Base-by-base conservation (phyloP, 768 basidiomycete genomes). In the Boletus rufocinnamomeus region DNA sequence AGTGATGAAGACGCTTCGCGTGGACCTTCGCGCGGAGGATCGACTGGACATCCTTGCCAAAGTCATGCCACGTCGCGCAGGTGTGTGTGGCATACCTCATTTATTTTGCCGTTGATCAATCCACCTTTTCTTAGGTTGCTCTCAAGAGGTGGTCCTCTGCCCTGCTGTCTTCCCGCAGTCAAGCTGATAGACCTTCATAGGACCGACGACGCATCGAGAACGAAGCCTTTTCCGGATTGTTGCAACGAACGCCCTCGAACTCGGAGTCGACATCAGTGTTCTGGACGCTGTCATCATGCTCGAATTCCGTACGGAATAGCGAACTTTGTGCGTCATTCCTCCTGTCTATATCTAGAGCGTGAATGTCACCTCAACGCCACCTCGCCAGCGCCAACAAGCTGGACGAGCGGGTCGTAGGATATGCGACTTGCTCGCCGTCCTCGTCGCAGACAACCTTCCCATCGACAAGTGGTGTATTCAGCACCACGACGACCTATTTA, bases 251-350 rank as follows among this genome's bases (percentile, higher is more conserved):
- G n/a, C n/a, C 93, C 93, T 0, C 80, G 95, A 95, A 71, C 83
- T 96, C 8, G 93, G 93, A 16, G 88, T 94, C n/a, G 92, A 95
- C 65, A 94, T 95, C 38, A n/a, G n/a, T n/a, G n/a, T n/a, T n/a
- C n/a, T n/a, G n/a, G n/a, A n/a, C n/a, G n/a, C n/a, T n/a, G n/a
- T n/a, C n/a, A n/a, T n/a, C n/a, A n/a, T n/a, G n/a, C n/a, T n/a
- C n/a, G n/a, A n/a, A n/a, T n/a, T n/a, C n/a, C n/a, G n/a, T n/a
- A 83, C 53, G 84, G 82, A 43, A 74, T 94, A 37, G 88, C 93
- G 0, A 94, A 90, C 63, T 89, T 93, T 57, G 92, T 93, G 57
- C 66, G 84, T 73, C 34, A 13, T 57, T 35, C 16, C 10, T 8
- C 19, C 35, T n/a, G 40, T 23, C 28, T 34, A 28, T 28, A 28